Evolutionary conservation across 2,329 filamentous ascomycete genomes (phyloP).

Genomic region (Venturia carpophila): DNA sequence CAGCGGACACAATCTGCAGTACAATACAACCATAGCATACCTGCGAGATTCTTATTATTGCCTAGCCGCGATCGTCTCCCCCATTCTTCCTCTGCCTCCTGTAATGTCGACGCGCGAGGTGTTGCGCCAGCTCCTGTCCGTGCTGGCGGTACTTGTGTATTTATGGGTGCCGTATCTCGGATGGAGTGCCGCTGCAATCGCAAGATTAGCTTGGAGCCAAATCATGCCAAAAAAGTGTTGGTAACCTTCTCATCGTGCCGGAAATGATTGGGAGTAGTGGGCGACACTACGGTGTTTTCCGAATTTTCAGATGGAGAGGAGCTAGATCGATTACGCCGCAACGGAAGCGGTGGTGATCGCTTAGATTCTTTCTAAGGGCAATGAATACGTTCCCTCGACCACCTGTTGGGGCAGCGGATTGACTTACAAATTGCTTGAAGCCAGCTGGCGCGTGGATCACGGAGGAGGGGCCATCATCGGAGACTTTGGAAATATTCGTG

Average conservation of each 20-base stretch:
- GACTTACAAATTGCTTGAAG: conserved; percentile 69
- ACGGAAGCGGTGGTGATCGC: conserved; percentile 13
- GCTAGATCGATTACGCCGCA: conserved; percentile 10
- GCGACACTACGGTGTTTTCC: conserved; percentile 31
- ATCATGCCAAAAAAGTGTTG: conserved; percentile 6
- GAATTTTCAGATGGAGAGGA: conserved; percentile 27
- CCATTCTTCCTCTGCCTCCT: conserved; percentile 59
- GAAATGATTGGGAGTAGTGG: conserved; percentile 29
- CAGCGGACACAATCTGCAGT: background rate
- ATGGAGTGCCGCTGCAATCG: conserved; percentile 10
- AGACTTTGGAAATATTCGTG: conserved; percentile 42
- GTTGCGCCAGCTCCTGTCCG: conserved; percentile 49
- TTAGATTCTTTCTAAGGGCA: conserved; percentile 19
- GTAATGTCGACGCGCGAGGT: conserved; percentile 72
- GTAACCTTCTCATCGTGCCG: conserved; percentile 23
- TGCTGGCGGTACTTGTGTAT: conserved; percentile 57
- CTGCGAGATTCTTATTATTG: conserved; percentile 59
- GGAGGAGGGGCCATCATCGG: conserved; percentile 72
- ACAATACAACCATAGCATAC: conserved; percentile 40
- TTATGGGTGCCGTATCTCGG: conserved; percentile 44
- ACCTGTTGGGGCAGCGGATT: conserved; percentile 21
- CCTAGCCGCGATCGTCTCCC: conserved; percentile 51
- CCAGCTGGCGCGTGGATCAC: conserved; percentile 86
- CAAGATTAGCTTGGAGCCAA: conserved; percentile 8
- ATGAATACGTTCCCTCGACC: conserved; percentile 25